These are phyloP conservation scores for Chiua virens DNA, from an alignment of 768 basidiomycete genomes.

Conservation along the genomic window DNA sequence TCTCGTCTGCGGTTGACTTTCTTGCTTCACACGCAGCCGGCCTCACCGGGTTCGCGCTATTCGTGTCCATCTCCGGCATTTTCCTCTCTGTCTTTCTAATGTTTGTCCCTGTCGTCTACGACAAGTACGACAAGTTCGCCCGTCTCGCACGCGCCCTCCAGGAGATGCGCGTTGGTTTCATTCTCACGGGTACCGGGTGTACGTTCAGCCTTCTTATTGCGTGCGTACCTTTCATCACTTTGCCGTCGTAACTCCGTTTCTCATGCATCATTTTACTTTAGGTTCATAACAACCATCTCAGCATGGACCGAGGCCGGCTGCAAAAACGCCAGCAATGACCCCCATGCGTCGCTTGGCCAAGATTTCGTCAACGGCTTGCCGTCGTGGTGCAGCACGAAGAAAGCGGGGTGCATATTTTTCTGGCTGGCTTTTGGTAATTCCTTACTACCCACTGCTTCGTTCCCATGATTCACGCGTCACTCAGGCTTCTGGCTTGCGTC, in stretches of 20 bases:
- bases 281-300: conserved; percentile 75
- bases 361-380: conserved; percentile 66
- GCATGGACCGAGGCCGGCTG: conserved; percentile 91
- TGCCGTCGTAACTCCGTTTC: neutral
- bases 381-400: conserved; percentile 92
- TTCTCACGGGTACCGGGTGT: conserved; percentile 72
- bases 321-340: conserved; percentile 81
- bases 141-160: conserved; percentile 78
- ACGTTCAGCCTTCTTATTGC: conserved; percentile 71
- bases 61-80: conserved; percentile 72
- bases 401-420: conserved; percentile 86
- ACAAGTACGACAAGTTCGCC: conserved; percentile 81
- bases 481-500: conserved; percentile 77
- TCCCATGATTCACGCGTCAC: conserved; percentile 7
- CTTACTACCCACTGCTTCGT: neutral
- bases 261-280: conserved; percentile 30
- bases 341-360: conserved; percentile 65
- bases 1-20: conserved; percentile 14
- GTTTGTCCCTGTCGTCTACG: conserved; percentile 74
- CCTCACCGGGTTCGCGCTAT: conserved; percentile 82
- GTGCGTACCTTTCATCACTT: conserved; percentile 44
- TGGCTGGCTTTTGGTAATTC: conserved; percentile 74
- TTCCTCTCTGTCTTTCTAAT: conserved; percentile 73
- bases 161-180: conserved; percentile 81
- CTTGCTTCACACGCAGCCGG: conserved; percentile 56